A percentile compares a stretch with the other conserved stretches of the same genome.
Evolutionary conservation across 2,329 filamentous ascomycete genomes (phyloP).

Genomic region (Pestalotiopsis sp.): DNA sequence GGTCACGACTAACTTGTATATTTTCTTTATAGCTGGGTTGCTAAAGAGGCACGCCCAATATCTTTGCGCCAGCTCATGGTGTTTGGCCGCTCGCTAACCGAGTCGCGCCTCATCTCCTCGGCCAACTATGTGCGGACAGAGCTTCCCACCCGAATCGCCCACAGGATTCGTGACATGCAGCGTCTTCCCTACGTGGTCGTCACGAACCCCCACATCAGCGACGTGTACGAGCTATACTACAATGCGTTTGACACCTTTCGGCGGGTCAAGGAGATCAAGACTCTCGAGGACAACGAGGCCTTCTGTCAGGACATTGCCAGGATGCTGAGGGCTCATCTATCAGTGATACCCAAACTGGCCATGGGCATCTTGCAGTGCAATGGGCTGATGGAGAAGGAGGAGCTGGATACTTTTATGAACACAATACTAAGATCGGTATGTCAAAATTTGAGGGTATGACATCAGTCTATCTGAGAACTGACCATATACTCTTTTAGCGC

Average conservation of each 20-base stretch:
- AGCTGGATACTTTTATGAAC: slow-evolving; percentile 94
- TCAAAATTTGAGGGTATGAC: slow-evolving; percentile 8
- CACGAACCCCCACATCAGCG: slow-evolving; percentile 89
- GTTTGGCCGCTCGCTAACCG: slow-evolving; percentile 91
- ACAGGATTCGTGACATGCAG: slow-evolving; percentile 96
- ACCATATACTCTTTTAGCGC: slow-evolving; percentile 54
- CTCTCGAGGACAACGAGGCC: slow-evolving; percentile 84
- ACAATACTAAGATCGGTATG: slow-evolving; percentile 84
- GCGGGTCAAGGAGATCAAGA: slow-evolving; percentile 80
- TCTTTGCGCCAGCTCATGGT: slow-evolving; percentile 96
- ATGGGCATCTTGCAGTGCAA: slow-evolving; percentile 94
- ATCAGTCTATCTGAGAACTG: neutral
- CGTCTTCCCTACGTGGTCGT: slow-evolving; percentile 94
- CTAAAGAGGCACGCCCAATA: slow-evolving; percentile 90
- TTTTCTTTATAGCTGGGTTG: slow-evolving; percentile 73
- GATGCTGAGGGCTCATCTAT: slow-evolving; percentile 84
- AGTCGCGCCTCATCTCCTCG: slow-evolving; percentile 85
- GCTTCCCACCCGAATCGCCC: slow-evolving; percentile 85
- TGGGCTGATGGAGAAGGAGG: slow-evolving; percentile 75
- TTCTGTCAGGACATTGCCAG: slow-evolving; percentile 81
- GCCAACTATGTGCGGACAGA: slow-evolving; percentile 98
- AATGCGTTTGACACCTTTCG: slow-evolving; percentile 92
- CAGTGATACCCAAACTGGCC: slow-evolving; percentile 90
- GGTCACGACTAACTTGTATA: neutral
- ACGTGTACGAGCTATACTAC: slow-evolving; percentile 97